These are phyloP conservation scores for Clavispora santaluciae DNA, from an alignment of 805 yeast genomes.

Conservation along the genomic window DNA sequence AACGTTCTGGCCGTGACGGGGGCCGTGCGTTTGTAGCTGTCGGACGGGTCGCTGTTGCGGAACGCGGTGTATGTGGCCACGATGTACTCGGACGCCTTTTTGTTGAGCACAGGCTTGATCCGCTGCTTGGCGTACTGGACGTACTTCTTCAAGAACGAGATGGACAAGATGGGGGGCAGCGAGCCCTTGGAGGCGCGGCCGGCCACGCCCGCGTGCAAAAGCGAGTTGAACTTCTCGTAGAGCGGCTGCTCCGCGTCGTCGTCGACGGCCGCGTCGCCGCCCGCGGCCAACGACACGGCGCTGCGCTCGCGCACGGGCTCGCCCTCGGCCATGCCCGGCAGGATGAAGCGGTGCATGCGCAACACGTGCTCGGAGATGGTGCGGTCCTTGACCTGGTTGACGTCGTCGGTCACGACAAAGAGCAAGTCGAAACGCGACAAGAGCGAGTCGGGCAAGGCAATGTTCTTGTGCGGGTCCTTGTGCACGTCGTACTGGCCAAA, in stretches of 20 bases:
- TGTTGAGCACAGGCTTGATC: constrained; percentile 72
- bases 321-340: constrained; percentile 87
- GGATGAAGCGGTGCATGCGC: constrained; percentile 85
- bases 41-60: constrained; percentile 62
- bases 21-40: constrained; percentile 69
- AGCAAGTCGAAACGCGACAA: constrained; percentile 94
- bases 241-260: constrained; percentile 53
- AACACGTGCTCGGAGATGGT: constrained; percentile 90
- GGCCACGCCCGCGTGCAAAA: constrained; percentile 74
- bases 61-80: constrained; percentile 75
- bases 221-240: constrained; percentile 79
- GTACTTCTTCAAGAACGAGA: constrained; percentile 86
- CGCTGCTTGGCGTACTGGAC: constrained; percentile 91
- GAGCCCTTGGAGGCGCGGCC: constrained; percentile 18
- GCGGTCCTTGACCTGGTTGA: constrained; percentile 78
- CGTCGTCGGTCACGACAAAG: constrained; percentile 94
- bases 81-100: constrained; percentile 73
- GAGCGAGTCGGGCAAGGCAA: constrained; percentile 93
- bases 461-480: constrained; percentile 93
- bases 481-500: constrained; percentile 95
- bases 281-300: constrained; percentile 73
- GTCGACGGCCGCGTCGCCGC: constrained; percentile 51
- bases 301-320: constrained; percentile 83
- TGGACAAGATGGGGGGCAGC: constrained; percentile 45
- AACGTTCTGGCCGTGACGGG: constrained; percentile 98